Evolutionary conservation across 805 yeast genomes (phyloP).

Genomic region (Monosporozyma unispora): DNA sequence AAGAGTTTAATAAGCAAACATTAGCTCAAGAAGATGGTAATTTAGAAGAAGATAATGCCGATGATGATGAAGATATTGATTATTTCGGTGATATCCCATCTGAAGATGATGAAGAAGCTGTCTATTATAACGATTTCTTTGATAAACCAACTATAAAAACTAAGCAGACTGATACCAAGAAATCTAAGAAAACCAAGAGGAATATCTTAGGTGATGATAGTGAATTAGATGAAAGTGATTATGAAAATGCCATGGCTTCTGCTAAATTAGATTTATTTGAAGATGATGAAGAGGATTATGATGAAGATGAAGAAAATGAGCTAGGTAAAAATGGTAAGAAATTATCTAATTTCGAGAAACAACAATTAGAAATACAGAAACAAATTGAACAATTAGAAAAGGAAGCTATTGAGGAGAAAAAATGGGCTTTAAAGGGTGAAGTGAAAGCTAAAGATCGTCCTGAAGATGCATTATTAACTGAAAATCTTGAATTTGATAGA

Average conservation of each 20-base stretch:
- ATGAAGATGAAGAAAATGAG: constrained; percentile 15
- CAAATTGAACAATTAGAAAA: constrained; percentile 76
- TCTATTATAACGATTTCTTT: constrained; percentile 61
- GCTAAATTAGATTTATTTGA: constrained; percentile 55
- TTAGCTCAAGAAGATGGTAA: constrained; percentile 49
- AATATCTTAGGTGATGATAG: constrained; percentile 9
- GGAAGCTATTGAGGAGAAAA: constrained; percentile 82
- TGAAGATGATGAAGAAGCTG: constrained; percentile 45
- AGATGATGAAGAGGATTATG: constrained; percentile 19
- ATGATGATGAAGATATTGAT: constrained; percentile 42
- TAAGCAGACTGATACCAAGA: constrained; percentile 3
- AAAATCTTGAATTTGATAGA: constrained; percentile 81
- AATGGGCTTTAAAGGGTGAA: constrained; percentile 94
- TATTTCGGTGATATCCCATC: constrained; percentile 44
- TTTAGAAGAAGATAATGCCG: constrained; percentile 36
- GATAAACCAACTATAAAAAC: constrained; percentile 29
- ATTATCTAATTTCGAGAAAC: constrained; percentile 73
- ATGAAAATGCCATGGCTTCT: constrained; percentile 47
- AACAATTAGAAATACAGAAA: constrained; percentile 63
- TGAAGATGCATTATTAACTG: constrained; percentile 71
- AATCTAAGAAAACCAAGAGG: not conserved
- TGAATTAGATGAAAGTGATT: constrained; percentile 33
- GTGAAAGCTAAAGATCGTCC: constrained; percentile 76
- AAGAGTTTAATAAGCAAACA: constrained; percentile 72
- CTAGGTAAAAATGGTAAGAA: constrained; percentile 19